Conservation (phyloP, 129 eudicot genomes). For the Centella asiatica region DNA sequence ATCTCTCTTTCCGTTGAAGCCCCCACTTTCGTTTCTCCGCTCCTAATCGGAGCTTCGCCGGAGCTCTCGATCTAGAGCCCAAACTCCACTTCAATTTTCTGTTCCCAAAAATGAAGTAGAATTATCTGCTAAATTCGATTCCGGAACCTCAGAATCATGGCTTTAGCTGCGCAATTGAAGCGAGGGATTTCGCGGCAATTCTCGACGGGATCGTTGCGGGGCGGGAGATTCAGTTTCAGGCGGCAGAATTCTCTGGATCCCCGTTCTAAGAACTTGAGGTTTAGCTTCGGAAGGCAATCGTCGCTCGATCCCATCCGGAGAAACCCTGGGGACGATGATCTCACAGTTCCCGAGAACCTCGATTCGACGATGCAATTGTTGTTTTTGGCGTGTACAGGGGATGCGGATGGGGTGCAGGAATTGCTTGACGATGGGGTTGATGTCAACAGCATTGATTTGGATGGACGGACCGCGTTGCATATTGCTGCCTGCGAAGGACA, state of each 20-base stretch:
- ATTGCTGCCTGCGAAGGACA: slow-evolving; percentile 95
- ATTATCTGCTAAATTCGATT: neutral
- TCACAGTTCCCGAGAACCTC: slow-evolving; percentile 61
- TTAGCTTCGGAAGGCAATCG: slow-evolving; percentile 89
- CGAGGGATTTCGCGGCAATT: slow-evolving; percentile 88
- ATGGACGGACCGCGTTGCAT: slow-evolving; percentile 94
- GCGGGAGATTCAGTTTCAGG: slow-evolving; percentile 56
- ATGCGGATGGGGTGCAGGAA: slow-evolving; percentile 57
- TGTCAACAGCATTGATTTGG: slow-evolving; percentile 93
- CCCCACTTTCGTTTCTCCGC: neutral
- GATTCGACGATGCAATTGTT: slow-evolving; percentile 85
- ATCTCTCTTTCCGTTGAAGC: too few relatives aligned
- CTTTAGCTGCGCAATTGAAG: slow-evolving; percentile 48
- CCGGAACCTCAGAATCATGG: slow-evolving; percentile 24
- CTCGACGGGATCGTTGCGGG: slow-evolving; percentile 64
- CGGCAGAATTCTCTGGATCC: slow-evolving; percentile 79
- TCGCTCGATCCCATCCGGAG: slow-evolving; percentile 81
- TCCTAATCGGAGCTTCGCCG: neutral
- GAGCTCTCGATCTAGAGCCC: neutral
- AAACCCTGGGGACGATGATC: slow-evolving; percentile 30
- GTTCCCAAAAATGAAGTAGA: neutral
- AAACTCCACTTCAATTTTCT: neutral
- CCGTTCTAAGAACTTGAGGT: slow-evolving; percentile 42
- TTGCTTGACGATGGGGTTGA: slow-evolving; percentile 82
- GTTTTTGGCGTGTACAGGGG: slow-evolving; percentile 68